Conservation (phyloP, 2,329 filamentous ascomycete species). For the Aspergillus sclerotialis region DNA sequence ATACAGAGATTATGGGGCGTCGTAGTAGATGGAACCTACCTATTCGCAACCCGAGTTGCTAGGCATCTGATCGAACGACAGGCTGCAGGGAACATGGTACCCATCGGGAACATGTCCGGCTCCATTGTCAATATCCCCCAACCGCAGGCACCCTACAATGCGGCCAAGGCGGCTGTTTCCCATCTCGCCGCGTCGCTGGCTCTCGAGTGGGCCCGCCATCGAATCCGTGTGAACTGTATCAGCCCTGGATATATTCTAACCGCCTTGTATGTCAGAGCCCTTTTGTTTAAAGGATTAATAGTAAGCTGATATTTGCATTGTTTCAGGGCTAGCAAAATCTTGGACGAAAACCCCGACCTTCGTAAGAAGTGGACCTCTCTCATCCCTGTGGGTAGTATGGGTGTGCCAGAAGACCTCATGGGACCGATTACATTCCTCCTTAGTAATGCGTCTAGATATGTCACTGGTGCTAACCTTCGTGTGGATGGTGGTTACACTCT, state of each 20-base stretch:
- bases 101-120: constrained; percentile 94
- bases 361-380: constrained; percentile 85
- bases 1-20: constrained; percentile 91
- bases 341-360: constrained; percentile 86
- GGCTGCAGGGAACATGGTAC: constrained; percentile 74
- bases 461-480: constrained; percentile 67
- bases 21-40: constrained; percentile 87
- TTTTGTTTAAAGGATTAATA: too few species aligned
- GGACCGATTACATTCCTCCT: constrained; percentile 83
- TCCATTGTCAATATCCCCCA: constrained; percentile 92
- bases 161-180: constrained; percentile 82
- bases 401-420: constrained; percentile 84
- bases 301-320: too few species aligned
- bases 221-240: constrained; percentile 92
- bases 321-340: constrained; percentile 78
- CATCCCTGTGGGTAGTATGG: constrained; percentile 92
- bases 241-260: constrained; percentile 96
- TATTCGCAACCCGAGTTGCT: constrained; percentile 77
- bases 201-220: constrained; percentile 84
- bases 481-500: constrained; percentile 88
- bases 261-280: constrained; percentile 62
- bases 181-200: constrained; percentile 82
- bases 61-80: constrained; percentile 82
- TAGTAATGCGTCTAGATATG: constrained; percentile 69
- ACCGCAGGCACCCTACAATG: constrained; percentile 88